Evolutionary conservation across 306 rosid genomes (phyloP), one percentile per base, ranked within the genome.

Genomic region (Ormosia semicastrata): DNA sequence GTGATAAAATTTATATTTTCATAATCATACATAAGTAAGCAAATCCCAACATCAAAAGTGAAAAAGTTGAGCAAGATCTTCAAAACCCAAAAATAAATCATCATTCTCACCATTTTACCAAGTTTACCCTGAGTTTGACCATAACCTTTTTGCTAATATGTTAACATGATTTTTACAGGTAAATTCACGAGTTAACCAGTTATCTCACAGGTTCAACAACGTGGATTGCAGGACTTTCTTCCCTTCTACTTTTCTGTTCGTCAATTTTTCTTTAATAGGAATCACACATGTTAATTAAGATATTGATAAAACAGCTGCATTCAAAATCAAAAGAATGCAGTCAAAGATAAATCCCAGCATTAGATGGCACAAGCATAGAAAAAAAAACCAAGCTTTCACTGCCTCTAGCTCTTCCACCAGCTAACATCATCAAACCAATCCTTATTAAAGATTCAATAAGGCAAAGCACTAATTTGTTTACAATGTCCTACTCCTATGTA

Each of bases 321-420:
- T 56, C 33, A 40, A 58, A 67, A 74, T 50, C 78, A 67, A 57
- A 71, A 81, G 75, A 67, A 32, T 50, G 66, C 3, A 49, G 47
- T 67, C 58, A 66, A 66, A 5, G 32, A 66, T 49, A 66, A 58
- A 73, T 50, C 17, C 59, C 59, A 66, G 77, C 59, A 37, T 71
- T 49, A 71, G 18, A 34, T 53, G 77, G 30, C 7, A 73, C 41
- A 56, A 43, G 40, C 30, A 41, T 75, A 39, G 24, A 24, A 24
- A 24, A 9, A 69, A 11, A 44, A 41, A 40, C 5, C 43, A 74
- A 13, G 68, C 2, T 40, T 57, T 47, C 15, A 30, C 63, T 39
- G 6, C 36, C 52, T 53, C 73, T 58, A 9, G 57, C 49, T 11
- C 59, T 54, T 64, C 57, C 41, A 73, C 39, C 67, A 76, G 63